Evolutionary conservation across 257 asterid species (phyloP).

Genomic region (Plantago elongata): DNA sequence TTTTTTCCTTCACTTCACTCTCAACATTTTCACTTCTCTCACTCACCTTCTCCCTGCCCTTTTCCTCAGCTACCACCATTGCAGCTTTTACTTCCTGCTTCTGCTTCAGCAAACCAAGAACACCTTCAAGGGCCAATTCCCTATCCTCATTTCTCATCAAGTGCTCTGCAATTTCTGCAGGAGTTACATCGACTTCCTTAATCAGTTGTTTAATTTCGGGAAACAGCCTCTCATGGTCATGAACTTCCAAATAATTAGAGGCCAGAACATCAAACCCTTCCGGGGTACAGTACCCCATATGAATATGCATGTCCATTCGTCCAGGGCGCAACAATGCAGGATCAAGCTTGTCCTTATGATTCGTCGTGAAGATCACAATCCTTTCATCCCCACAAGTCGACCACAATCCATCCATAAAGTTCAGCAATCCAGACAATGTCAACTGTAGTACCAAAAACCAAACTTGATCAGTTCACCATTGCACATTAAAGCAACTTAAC

Average conservation of each 20-base stretch:
- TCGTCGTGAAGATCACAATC: conserved; percentile 71
- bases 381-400: conserved; percentile 77
- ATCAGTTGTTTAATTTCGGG: conserved; percentile 41
- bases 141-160: conserved; percentile 65
- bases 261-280: conserved; percentile 60
- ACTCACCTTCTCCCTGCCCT: neutral
- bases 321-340: conserved; percentile 79
- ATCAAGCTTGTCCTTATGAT: conserved; percentile 71
- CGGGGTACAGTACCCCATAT: conserved; percentile 62
- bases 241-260: conserved; percentile 43
- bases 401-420: conserved; percentile 81
- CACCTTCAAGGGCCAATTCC: conserved; percentile 53
- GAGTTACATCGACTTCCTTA: conserved; percentile 38
- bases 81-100: conserved; percentile 22
- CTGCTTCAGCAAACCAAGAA: conserved; percentile 43
- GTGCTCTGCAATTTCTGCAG: conserved; percentile 80
- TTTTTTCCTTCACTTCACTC: conserved; percentile 15
- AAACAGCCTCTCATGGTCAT: conserved; percentile 29
- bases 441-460: conserved; percentile 30
- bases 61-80: neutral
- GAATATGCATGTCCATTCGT: conserved; percentile 81
- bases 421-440: conserved; percentile 70
- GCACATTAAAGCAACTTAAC: no score
- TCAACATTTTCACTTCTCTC: conserved; percentile 1
- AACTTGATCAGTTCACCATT: neutral